These are phyloP conservation scores for Alternaria dauci DNA, from an alignment of 2,329 filamentous ascomycete species.

Conservation along the genomic window DNA sequence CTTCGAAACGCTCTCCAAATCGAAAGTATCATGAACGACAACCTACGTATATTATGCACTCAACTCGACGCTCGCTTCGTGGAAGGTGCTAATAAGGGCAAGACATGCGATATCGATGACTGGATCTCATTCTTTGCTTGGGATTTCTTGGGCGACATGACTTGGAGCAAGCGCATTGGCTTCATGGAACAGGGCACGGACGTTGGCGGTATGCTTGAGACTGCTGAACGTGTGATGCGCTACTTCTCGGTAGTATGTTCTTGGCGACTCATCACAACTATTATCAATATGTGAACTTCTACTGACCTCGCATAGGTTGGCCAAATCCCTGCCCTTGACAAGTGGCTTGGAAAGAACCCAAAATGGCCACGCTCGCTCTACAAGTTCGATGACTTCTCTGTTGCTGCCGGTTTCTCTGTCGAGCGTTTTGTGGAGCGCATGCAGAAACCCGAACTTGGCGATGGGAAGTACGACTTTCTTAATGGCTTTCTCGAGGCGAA, in stretches of 20 bases:
- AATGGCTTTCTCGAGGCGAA: conserved; percentile 33
- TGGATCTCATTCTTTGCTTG: conserved; percentile 46
- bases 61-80: conserved; percentile 41
- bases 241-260: conserved; percentile 39
- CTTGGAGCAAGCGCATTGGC: conserved; percentile 53
- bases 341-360: conserved; percentile 35
- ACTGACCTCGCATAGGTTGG: conserved; percentile 28
- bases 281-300: neutral
- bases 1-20: conserved; percentile 36
- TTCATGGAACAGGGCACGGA: conserved; percentile 55
- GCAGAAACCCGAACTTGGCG: conserved; percentile 23
- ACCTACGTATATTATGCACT: conserved; percentile 30
- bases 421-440: conserved; percentile 34
- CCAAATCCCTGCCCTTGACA: conserved; percentile 43
- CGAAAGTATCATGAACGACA: conserved; percentile 39
- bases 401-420: conserved; percentile 30
- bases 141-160: conserved; percentile 52
- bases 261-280: neutral
- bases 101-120: conserved; percentile 43
- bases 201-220: conserved; percentile 46
- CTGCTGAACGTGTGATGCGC: conserved; percentile 47
- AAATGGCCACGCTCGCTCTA: conserved; percentile 27
- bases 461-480: conserved; percentile 34
- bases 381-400: conserved; percentile 34
- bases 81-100: conserved; percentile 31